These are phyloP conservation scores for Endocarpon pusillum DNA, from an alignment of 495 filamentous ascomycete species.

Conservation along the genomic window DNA sequence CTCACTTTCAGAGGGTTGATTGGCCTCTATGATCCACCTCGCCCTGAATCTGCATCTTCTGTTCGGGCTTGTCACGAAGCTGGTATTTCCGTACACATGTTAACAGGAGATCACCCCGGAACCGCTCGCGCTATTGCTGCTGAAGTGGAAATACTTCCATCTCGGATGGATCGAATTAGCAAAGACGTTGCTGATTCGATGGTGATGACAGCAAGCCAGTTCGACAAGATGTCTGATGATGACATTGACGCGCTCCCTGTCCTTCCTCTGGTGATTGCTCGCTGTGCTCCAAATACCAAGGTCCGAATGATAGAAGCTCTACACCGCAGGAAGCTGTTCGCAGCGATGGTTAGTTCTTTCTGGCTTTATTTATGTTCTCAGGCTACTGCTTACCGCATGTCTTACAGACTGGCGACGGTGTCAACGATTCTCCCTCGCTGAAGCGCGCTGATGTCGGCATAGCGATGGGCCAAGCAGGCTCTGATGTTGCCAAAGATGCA, in stretches of 20 bases:
- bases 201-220: conserved; percentile 54
- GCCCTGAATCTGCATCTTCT: conserved; percentile 40
- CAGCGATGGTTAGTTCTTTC: conserved; percentile 36
- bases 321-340: conserved; percentile 45
- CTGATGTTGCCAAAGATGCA: conserved; percentile 77
- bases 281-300: conserved; percentile 56
- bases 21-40: conserved; percentile 59
- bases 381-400: background rate
- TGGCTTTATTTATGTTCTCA: background rate
- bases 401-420: conserved; percentile 56
- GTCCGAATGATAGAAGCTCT: conserved; percentile 65
- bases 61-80: conserved; percentile 38
- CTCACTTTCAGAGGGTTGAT: conserved; percentile 49
- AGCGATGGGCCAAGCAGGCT: conserved; percentile 62
- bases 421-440: conserved; percentile 72
- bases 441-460: conserved; percentile 74
- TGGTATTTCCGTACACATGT: conserved; percentile 62
- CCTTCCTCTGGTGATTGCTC: conserved; percentile 52
- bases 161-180: conserved; percentile 29
- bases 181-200: conserved; percentile 41
- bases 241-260: conserved; percentile 49
- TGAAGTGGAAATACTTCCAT: conserved; percentile 50
- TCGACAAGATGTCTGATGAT: conserved; percentile 44
- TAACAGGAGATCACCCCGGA: conserved; percentile 50
- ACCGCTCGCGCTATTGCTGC: conserved; percentile 49